phyloP scores from a whole-genome alignment of 805 yeast genomes.

The Candida oleophila region DNA sequence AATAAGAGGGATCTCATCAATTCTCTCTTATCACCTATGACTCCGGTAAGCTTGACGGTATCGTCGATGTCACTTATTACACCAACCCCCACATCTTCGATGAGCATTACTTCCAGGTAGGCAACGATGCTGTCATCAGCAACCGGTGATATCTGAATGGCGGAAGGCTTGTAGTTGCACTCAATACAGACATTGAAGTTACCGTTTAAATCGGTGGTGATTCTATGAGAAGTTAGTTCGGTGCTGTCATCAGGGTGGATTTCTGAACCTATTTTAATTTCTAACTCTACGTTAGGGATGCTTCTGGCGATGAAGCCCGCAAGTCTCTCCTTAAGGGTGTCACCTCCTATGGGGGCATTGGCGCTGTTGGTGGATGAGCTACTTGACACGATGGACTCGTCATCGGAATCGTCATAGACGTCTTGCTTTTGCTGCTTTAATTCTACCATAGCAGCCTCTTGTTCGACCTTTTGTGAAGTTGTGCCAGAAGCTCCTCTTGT shows the following conservation, averaged over 20 bases:
- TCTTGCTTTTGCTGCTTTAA: conserved; percentile 28
- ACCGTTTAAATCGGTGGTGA: conserved; percentile 65
- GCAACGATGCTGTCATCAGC: conserved; percentile 48
- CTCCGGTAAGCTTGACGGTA: conserved; percentile 88
- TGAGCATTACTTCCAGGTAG: conserved; percentile 44
- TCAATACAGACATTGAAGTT: conserved; percentile 54
- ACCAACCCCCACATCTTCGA: conserved; percentile 55
- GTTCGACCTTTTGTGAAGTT: conserved; percentile 2
- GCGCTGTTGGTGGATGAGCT: conserved; percentile 2
- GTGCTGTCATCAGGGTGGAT: conserved; percentile 19
- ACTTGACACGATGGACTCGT: conserved; percentile 2
- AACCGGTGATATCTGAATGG: conserved; percentile 49
- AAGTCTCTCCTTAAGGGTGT: conserved; percentile 59
- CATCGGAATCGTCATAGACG: conserved; percentile 14
- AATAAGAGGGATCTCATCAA: conserved; percentile 77
- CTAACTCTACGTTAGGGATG: conserved; percentile 55
- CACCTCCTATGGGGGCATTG: conserved; percentile 15
- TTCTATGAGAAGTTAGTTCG: conserved; percentile 24
- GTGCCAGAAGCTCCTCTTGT: conserved; percentile 37
- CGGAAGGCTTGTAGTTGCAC: conserved; percentile 61
- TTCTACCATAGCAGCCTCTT: conserved; percentile 25
- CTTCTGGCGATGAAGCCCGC: conserved; percentile 69
- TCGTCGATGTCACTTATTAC: conserved; percentile 93
- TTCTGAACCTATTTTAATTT: conserved; percentile 56
- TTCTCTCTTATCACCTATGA: conserved; percentile 81